Evolutionary conservation across 768 basidiomycete species (phyloP).

Genomic region (Coprinopsis strossmayeri): DNA sequence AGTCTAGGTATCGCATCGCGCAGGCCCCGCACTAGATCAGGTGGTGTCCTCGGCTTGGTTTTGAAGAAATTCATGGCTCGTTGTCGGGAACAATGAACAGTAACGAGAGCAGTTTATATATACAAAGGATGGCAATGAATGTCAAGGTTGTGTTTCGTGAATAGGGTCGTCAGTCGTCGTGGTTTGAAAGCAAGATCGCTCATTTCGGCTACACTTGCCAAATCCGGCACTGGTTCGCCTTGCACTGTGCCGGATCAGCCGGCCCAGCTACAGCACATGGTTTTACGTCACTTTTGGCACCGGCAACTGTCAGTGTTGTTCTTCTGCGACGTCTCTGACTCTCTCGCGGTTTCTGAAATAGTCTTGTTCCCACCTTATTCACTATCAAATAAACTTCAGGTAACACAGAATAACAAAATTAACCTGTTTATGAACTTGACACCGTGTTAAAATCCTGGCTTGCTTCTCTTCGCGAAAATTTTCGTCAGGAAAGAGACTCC

Average conservation of each 20-base stretch:
- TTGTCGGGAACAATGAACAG: too few species aligned
- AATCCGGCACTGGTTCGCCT: slow-evolving; percentile 20
- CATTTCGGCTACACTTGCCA: slow-evolving; percentile 14
- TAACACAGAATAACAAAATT: not conserved
- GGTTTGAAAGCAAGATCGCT: slow-evolving; percentile 8
- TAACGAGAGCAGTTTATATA: not conserved
- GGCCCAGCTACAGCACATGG: too few species aligned
- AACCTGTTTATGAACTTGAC: too few species aligned
- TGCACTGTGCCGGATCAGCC: slow-evolving; percentile 9
- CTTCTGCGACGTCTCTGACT: not conserved
- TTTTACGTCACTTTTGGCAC: not conserved
- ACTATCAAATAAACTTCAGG: slow-evolving; percentile 16
- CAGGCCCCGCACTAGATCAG: slow-evolving; percentile 79
- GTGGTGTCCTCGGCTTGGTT: slow-evolving; percentile 80
- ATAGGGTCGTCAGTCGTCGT: slow-evolving; percentile 5
- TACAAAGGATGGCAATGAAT: not conserved
- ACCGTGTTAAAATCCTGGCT: not conserved
- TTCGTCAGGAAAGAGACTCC: slow-evolving; percentile 36
- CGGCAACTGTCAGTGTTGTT: not conserved
- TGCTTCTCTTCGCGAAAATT: slow-evolving; percentile 8
- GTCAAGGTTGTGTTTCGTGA: slow-evolving; percentile 7
- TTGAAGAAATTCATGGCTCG: slow-evolving; percentile 98
- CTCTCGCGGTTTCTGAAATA: not conserved
- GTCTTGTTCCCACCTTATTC: slow-evolving; percentile 8
- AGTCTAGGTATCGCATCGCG: slow-evolving; percentile 75